phyloP scores from a whole-genome alignment of 2,329 filamentous ascomycete genomes.

The Pyrenophora seminiperda region DNA sequence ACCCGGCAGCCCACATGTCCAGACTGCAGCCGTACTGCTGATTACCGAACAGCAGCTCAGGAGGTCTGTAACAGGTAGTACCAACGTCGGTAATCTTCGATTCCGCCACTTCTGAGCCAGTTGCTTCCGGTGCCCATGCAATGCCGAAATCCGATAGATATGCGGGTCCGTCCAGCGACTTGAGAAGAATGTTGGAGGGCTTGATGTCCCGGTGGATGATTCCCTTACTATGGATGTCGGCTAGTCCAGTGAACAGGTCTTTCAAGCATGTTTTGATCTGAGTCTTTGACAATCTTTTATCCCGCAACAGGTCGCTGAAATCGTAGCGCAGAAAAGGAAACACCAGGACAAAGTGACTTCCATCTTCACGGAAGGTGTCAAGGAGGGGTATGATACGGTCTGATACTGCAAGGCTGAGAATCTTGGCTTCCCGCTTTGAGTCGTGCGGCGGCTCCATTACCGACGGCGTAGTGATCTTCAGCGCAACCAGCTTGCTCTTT shows the following conservation, averaged over 20 bases:
- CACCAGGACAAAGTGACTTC: constrained; percentile 74
- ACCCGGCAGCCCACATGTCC: constrained; percentile 89
- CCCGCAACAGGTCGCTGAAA: constrained; percentile 69
- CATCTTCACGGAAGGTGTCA: constrained; percentile 71
- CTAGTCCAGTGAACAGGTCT: constrained; percentile 73
- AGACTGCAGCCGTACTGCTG: constrained; percentile 71
- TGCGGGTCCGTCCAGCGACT: constrained; percentile 69
- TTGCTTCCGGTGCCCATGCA: constrained; percentile 71
- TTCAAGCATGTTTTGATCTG: constrained; percentile 60
- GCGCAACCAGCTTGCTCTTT: constrained; percentile 60
- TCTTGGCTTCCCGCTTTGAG: constrained; percentile 75
- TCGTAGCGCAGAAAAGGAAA: constrained; percentile 84
- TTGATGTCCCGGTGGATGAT: constrained; percentile 96
- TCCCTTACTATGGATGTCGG: constrained; percentile 70
- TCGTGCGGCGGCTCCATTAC: constrained; percentile 80
- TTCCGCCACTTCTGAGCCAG: constrained; percentile 64
- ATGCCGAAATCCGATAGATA: constrained; percentile 92
- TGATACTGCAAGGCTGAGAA: constrained; percentile 66
- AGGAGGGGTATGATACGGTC: constrained; percentile 70
- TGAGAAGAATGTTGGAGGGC: constrained; percentile 82
- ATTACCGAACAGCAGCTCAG: constrained; percentile 87
- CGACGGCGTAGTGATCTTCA: constrained; percentile 84
- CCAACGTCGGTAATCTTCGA: constrained; percentile 90
- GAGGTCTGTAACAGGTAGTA: constrained; percentile 87
- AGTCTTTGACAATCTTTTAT: constrained; percentile 45